Evolutionary conservation across 2,329 filamentous ascomycete genomes (phyloP).

Genomic region (Pezicula carpinea): DNA sequence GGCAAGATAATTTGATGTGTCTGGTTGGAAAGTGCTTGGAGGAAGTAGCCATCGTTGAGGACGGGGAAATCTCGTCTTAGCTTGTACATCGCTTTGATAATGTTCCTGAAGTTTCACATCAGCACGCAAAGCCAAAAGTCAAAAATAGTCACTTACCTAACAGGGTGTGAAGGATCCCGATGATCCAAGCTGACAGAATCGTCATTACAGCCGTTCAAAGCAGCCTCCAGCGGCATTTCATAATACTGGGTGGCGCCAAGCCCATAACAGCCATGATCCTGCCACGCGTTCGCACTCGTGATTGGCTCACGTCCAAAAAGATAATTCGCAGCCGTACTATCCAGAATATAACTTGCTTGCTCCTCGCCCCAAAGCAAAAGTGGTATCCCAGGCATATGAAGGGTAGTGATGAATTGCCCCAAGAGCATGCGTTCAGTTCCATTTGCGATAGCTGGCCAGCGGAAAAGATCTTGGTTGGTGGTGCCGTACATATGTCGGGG

Average conservation of each 20-base stretch:
- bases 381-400: conserved; percentile 57
- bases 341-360: conserved; percentile 59
- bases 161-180: conserved; percentile 55
- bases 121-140: too few species aligned
- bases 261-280: conserved; percentile 59
- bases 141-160: conserved; percentile 22
- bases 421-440: conserved; percentile 54
- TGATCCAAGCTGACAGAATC: conserved; percentile 55
- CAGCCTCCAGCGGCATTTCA: conserved; percentile 51
- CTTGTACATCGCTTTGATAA: conserved; percentile 58
- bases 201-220: conserved; percentile 51
- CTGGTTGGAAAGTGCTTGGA: conserved; percentile 52
- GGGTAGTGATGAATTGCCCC: conserved; percentile 52
- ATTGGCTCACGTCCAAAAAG: conserved; percentile 62
- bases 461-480: conserved; percentile 62
- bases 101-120: conserved; percentile 36
- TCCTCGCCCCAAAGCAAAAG: conserved; percentile 61
- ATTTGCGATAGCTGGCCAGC: conserved; percentile 55
- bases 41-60: conserved; percentile 53
- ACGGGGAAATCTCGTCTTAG: conserved; percentile 51
- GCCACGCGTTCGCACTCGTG: conserved; percentile 57
- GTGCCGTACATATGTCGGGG: conserved; percentile 61
- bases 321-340: conserved; percentile 61
- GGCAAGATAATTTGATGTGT: conserved; percentile 45
- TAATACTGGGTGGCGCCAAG: conserved; percentile 52